Evolutionary conservation across 1,284 basidiomycete genomes (phyloP).

Genomic region (Porodaedalea pini): DNA sequence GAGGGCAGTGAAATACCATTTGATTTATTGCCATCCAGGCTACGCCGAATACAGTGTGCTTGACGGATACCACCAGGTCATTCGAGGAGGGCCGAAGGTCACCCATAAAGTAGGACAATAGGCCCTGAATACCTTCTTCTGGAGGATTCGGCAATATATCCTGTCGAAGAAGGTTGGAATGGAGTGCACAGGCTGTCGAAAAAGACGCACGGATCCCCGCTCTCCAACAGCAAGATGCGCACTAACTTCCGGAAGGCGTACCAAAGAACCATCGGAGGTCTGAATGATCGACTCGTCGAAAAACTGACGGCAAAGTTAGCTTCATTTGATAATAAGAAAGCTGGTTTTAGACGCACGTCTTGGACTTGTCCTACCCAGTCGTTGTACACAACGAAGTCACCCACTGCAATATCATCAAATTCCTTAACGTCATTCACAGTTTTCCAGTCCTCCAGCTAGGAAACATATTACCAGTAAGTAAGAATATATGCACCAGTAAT

Average conservation of each 20-base stretch:
- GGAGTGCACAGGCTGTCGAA: conserved; percentile 4
- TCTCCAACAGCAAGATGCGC: conserved; percentile 70
- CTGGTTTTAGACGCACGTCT: conserved; percentile 16
- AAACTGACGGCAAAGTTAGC: conserved; percentile 44
- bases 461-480: neutral
- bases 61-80: conserved; percentile 71
- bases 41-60: conserved; percentile 76
- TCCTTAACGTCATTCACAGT: conserved; percentile 57
- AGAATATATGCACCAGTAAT: neutral
- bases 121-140: conserved; percentile 38
- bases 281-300: conserved; percentile 83
- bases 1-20: conserved; percentile 46
- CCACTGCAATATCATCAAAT: conserved; percentile 60
- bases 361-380: conserved; percentile 89
- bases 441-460: conserved; percentile 57
- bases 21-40: conserved; percentile 91
- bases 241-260: conserved; percentile 72
- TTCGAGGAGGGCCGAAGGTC: conserved; percentile 40
- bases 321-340: conserved; percentile 1
- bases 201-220: conserved; percentile 50
- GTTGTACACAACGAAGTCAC: conserved; percentile 78
- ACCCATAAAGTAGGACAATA: conserved; percentile 46
- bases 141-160: conserved; percentile 60
- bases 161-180: conserved; percentile 33
- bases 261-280: conserved; percentile 51